Evolutionary conservation across 352 stramenopile genomes (phyloP), one percentile per base, ranked within the genome.

Genomic region (Peronosclerospora sorghi): DNA sequence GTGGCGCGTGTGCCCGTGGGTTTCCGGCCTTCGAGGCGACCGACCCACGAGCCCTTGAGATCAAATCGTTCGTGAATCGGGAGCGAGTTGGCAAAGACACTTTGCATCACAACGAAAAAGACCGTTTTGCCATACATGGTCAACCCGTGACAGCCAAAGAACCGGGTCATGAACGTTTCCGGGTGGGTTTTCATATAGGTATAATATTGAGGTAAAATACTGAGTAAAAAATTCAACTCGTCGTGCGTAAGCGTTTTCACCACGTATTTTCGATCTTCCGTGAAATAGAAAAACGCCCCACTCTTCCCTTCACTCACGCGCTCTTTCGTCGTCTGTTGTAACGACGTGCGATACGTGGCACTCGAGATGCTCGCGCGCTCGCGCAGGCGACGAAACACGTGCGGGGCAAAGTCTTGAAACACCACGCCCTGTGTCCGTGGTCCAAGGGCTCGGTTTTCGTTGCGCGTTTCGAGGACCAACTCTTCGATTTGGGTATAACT

Each of bases 51-150:
- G 2, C 83, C 83, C 56, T 90, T 90, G 1, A 90, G 54, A 39
- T 90, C 78, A 32, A 87, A 90, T 0, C 75, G 70, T 44, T 86
- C 73, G 55, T 90, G 78, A 28, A 90, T 90, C 32, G 83, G 70
- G 10, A 83, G 51, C 18, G 64, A 77, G 8, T 75, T 84, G 40
- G 84, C 69, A 37, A 90, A 90, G 0, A 90, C 75, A 35, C 72
- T 87, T 41, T 87, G 74, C 75, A 90, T 87, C 27, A 86, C 74
- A 28, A 90, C 75, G 44, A 90, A 90, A 50, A 83, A 85, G 1
- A 90, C 71, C 1, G 73, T 86, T 32, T 87, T 90, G 54, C 74
- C 73, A 47, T 86, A 85, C 78, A 90, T 90, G 15, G 74, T 90
- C 39, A 90, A 65, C 8, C 69, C 71, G 28, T 90, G 75, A 39